Conservation (phyloP, 176 grass and related monocot species). For the Tillandsia leiboldiana region DNA sequence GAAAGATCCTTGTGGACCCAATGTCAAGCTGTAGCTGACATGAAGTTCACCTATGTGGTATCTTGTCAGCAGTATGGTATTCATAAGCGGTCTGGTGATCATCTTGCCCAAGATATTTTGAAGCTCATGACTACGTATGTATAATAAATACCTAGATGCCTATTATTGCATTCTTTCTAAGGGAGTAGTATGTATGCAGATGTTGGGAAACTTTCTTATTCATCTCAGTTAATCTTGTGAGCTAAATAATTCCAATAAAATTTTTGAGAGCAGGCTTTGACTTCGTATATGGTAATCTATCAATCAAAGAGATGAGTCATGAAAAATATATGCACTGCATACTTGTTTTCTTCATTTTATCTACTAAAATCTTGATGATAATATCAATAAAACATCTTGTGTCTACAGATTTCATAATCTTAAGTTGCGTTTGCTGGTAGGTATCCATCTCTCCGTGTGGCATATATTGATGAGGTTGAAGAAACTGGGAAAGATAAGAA, state of each 20-base stretch:
- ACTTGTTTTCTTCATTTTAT: too few relatives aligned
- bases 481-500: constrained; percentile 50
- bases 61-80: constrained; percentile 97
- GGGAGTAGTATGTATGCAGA: neutral
- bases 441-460: constrained; percentile 86
- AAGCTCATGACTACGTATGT: constrained; percentile 83
- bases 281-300: constrained; percentile 16
- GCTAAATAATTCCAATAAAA: neutral
- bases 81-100: constrained; percentile 74
- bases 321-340: too few relatives aligned
- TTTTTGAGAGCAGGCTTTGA: neutral
- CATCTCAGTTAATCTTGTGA: neutral
- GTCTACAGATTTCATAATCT: neutral
- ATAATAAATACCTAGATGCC: neutral
- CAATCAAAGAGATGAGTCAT: neutral
- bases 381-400: too few relatives aligned
- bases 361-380: too few relatives aligned
- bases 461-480: constrained; percentile 85
- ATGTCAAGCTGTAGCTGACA: constrained; percentile 78
- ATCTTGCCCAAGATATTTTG: constrained; percentile 72
- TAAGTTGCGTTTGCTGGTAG: constrained; percentile 29
- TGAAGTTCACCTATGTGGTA: constrained; percentile 96
- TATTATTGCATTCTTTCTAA: neutral
- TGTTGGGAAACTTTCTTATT: constrained; percentile 4
- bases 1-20: constrained; percentile 51